Conservation (phyloP, 1,284 basidiomycete genomes). For the Boletus holoroseus region DNA sequence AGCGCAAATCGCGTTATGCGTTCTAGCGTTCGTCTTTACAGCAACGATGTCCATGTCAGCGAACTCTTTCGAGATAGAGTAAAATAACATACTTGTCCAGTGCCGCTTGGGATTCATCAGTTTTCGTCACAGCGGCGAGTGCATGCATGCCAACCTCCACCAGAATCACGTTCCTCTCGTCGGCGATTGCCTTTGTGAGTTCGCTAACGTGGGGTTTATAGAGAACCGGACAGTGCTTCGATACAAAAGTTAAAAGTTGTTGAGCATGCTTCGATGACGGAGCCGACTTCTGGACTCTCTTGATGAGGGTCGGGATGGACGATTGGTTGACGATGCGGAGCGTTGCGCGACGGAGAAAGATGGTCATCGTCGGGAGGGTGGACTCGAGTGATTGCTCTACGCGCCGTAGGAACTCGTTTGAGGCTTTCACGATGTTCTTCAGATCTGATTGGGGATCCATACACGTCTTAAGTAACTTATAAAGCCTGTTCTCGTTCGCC, state of each 20-base stretch:
- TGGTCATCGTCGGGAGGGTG: slow-evolving; percentile 64
- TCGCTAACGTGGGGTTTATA: slow-evolving; percentile 72
- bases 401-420: slow-evolving; percentile 73
- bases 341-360: slow-evolving; percentile 67
- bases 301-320: slow-evolving; percentile 74
- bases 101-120: slow-evolving; percentile 52
- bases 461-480: slow-evolving; percentile 77
- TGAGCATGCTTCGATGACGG: slow-evolving; percentile 44
- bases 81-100: slow-evolving; percentile 57
- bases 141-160: slow-evolving; percentile 73
- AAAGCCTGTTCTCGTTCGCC: slow-evolving; percentile 80
- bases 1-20: slow-evolving; percentile 58
- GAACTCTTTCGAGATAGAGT: neutral
- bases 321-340: slow-evolving; percentile 81
- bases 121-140: slow-evolving; percentile 60
- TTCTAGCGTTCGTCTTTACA: slow-evolving; percentile 60
- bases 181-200: slow-evolving; percentile 65
- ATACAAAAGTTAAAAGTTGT: slow-evolving; percentile 55
- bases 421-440: slow-evolving; percentile 74
- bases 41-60: slow-evolving; percentile 5
- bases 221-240: slow-evolving; percentile 74
- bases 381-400: slow-evolving; percentile 65
- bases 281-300: slow-evolving; percentile 53
- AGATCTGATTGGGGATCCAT: slow-evolving; percentile 83
- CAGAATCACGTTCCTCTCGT: slow-evolving; percentile 54